Evolutionary conservation across 257 asterid species (phyloP).

Genomic region (Rubia yunnanensis): DNA sequence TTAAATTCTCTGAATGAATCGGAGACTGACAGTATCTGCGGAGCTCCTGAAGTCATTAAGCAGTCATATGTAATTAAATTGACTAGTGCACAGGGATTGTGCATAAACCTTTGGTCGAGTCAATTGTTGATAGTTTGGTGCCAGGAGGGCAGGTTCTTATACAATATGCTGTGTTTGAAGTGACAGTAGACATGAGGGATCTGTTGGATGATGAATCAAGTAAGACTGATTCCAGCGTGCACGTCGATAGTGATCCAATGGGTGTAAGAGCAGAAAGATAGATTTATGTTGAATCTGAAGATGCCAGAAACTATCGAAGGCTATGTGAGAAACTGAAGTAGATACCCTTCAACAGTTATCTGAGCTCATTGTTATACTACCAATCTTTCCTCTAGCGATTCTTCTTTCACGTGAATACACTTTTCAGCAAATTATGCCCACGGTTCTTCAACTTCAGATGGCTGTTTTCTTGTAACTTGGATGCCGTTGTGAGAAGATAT

Average conservation of each 20-base stretch:
- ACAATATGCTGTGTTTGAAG: conserved; percentile 78
- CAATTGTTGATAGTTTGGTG: conserved; percentile 44
- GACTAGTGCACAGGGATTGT: too few species aligned
- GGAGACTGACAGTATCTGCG: too few species aligned
- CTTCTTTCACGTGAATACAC: background rate
- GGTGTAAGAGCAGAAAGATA: conserved; percentile 85
- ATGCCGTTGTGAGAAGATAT: background rate
- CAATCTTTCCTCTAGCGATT: background rate
- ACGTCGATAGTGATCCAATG: conserved; percentile 63
- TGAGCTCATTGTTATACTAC: background rate
- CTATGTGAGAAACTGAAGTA: conserved; percentile 39
- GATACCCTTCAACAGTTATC: background rate
- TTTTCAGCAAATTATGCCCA: too few species aligned
- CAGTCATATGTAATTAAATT: too few species aligned
- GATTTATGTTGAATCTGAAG: conserved; percentile 81
- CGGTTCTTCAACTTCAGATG: too few species aligned
- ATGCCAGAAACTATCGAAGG: conserved; percentile 69
- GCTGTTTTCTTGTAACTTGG: too few species aligned
- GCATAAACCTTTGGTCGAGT: conserved; percentile 80
- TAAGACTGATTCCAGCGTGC: conserved; percentile 33
- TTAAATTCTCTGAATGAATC: too few species aligned
- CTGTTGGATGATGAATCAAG: conserved; percentile 50
- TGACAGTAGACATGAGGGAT: conserved; percentile 77
- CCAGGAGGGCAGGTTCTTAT: conserved; percentile 82
- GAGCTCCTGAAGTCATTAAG: too few species aligned